Conservation (phyloP, 148 eudicot genomes). For the Cornus controversa region DNA sequence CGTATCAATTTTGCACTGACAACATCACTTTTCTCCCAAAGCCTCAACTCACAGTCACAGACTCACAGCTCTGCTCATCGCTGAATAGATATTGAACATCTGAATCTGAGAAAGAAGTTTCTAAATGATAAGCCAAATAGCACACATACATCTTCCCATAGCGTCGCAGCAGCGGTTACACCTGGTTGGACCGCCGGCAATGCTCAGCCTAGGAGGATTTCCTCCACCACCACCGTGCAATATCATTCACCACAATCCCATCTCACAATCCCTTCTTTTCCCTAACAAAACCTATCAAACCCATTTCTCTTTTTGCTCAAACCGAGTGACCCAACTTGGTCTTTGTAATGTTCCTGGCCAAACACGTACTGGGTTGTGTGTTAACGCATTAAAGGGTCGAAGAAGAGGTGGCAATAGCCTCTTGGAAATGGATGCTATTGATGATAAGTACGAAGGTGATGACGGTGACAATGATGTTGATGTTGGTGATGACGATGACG, state of each 20-base stretch:
- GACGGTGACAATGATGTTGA: conserved; percentile 29
- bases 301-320: conserved; percentile 20
- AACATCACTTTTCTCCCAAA: too few relatives aligned
- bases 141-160: neutral
- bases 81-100: too few relatives aligned
- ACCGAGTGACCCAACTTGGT: conserved; percentile 20
- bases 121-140: neutral
- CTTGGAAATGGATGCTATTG: conserved; percentile 31
- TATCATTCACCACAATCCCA: conserved; percentile 10
- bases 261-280: conserved; percentile 19
- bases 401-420: conserved; percentile 18
- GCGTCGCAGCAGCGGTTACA: neutral
- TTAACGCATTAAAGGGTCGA: conserved; percentile 38
- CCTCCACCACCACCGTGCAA: conserved; percentile 23
- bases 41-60: too few relatives aligned
- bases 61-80: too few relatives aligned
- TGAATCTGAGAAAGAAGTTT: neutral
- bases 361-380: conserved; percentile 39
- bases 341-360: conserved; percentile 21
- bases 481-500: conserved; percentile 26
- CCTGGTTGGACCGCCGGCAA: conserved; percentile 19
- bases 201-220: conserved; percentile 45
- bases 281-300: conserved; percentile 15
- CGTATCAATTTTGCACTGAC: too few relatives aligned
- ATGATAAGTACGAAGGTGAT: conserved; percentile 26